These are phyloP conservation scores for Daucus carota DNA, from an alignment of 129 eudicot genomes.

Conservation along the genomic window DNA sequence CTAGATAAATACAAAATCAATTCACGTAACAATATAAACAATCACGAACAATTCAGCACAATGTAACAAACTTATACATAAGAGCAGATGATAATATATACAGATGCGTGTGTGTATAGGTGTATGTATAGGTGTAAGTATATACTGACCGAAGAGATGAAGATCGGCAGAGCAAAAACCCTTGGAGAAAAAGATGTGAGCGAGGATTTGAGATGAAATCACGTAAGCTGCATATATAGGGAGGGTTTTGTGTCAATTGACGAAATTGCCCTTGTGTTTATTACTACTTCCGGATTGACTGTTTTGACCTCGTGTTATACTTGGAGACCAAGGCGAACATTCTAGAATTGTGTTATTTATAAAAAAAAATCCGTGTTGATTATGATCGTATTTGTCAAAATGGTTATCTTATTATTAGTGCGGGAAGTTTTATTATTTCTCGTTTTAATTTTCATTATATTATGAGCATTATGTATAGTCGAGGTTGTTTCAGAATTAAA, in stretches of 20 bases:
- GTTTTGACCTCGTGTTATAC: background rate
- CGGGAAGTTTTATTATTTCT: too few relatives aligned
- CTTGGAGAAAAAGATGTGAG: background rate
- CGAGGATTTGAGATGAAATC: background rate
- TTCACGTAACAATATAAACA: background rate
- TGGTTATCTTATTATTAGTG: too few relatives aligned
- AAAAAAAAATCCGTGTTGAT: too few relatives aligned
- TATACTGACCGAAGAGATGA: background rate
- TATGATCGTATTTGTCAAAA: too few relatives aligned
- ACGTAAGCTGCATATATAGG: background rate
- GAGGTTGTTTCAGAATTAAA: too few relatives aligned
- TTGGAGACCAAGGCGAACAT: background rate
- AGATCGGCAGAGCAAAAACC: background rate
- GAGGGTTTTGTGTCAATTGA: background rate
- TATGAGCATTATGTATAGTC: too few relatives aligned
- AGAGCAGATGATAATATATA: background rate
- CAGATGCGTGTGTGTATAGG: too few relatives aligned
- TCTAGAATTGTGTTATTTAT: too few relatives aligned
- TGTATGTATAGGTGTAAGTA: too few relatives aligned
- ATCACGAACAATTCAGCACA: background rate
- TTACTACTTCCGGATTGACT: background rate
- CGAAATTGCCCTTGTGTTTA: background rate
- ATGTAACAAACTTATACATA: too few relatives aligned
- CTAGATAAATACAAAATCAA: background rate
- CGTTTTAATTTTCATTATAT: too few relatives aligned